Evolutionary conservation across 2,329 filamentous ascomycete genomes (phyloP), one percentile per base, ranked within the genome.

Genomic region (Davidsoniella neocaledoniae): DNA sequence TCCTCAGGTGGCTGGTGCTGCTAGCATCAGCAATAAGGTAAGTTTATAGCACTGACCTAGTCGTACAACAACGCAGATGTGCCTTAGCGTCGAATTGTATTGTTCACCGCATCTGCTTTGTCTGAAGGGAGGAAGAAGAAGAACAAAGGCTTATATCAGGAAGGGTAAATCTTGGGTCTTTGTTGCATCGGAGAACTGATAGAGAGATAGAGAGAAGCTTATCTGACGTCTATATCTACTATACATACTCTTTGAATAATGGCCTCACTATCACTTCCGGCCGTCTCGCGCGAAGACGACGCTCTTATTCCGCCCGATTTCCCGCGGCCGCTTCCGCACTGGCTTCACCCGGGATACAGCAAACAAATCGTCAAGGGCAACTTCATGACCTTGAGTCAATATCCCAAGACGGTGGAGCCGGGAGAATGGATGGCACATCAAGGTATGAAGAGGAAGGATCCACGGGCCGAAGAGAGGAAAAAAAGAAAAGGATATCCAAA

Each of bases 361-460:
- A 81, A 78, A 58, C 76, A 88, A 58, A 87, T 88, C 55, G 85
- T 91, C 57, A 90, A 86, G 67, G 86, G 86, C 53, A 93, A 91
- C 66, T 91, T 93, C 63, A 84, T 90, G 78, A 91, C 86, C 5
- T 67, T 93, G 51, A 87, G 85, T 57, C 83, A 83, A 52, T 80
- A 85, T 62, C 86, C 86, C 10, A 83, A 85, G 65, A 83, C 86
- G 54, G 81, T 91, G 43, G 86, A 91, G 59, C 75, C 82, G 58
- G 86, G 83, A 55, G 86, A 93, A 65, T 93, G 86, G 86, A 72
- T 91, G 56, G 84, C 86, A 54, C 83, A 91, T 66, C 86, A 91
- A 71, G 77, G 85, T 87, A 71, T 62, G 66, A 8, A 9, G 26
- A 36, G 10, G 36, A 42, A 36, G 10, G 36, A 42, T 46, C 26